Base-by-base conservation (phyloP, 1,284 basidiomycete species). In the Stygiomarasmius scandens region DNA sequence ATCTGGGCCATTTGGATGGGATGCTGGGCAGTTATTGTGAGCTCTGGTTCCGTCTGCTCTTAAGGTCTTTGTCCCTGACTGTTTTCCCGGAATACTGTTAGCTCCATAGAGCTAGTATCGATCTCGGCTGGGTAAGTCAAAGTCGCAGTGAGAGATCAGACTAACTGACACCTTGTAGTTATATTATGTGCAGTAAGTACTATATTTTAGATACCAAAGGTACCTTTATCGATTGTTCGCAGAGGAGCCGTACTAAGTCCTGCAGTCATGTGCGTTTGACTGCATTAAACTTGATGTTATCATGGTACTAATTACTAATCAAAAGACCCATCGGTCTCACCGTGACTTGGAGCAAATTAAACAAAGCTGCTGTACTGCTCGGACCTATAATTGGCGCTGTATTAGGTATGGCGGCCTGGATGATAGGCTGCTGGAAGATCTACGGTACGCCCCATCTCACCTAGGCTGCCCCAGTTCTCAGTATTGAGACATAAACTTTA, bases 1-100 rank as follows among this genome's bases (percentile, higher is more conserved):
- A 75, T 83, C 49, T 90, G 83, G 79, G 83, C 82, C 0, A 60
- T 89, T 32, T 81, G 85, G 74, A 87, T 89, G 77, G 85, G 78
- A 0, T 76, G 74, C 54, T 80, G 80, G 78, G 75, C 76, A 12
- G 74, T 75, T 6, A 80, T 80, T 54, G 78, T 79, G 53, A 56
- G 73, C n/a, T 29, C 38, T 2, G 19, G 20, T 22, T 38, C 14
- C 38, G n/a, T 4, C 8, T 12, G 16, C 6, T 5, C 16, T 24
- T 2, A 10, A 22, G n/a, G n/a, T n/a, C n/a, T n/a, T n/a, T n/a
- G n/a, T n/a, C n/a, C 27, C 24, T 45, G 20, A 47, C 9, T 3
- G 23, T 38, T 43, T 32, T 19, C 24, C 11, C 25, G 25, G n/a
- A n/a, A n/a, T 45, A 23, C 25, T 59, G 27, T 2, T 62, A 79